Evolutionary conservation across 768 basidiomycete species (phyloP), one percentile per base, ranked within the genome.

Genomic region (Tulasnella calospora): DNA sequence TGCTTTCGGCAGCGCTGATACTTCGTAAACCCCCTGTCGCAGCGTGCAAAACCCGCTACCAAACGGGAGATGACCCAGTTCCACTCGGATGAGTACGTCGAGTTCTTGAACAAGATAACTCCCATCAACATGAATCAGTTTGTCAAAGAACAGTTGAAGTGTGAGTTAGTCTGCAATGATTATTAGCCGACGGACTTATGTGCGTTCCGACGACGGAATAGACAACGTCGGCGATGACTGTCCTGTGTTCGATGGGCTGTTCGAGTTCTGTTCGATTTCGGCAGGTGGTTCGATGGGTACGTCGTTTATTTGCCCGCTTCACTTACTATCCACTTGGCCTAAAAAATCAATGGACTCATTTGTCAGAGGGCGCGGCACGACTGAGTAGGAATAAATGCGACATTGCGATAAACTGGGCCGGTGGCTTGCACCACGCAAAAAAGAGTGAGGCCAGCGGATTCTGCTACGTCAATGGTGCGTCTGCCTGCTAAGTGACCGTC

Each of bases 41-140:
- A 99, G 98, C 91, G 98, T 79, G 98, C 98, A 5, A 99, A 99
- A 88, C 98, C 98, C 8, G 98, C 98, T 10, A 99, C 98, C 3
- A 98, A 98, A 85, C 93, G 98, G 79, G 98, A 99, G 85, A 99
- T 99, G 98, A 97, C 98, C 27, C 94, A 99, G 83, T 99, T 99
- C 83, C 97, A 99, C 84, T 96, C 97, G 5, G 97, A 99, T 84
- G 98, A 99, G 87, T 99, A 99, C 84, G 94, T 99, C 79, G 98
- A 99, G 82, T 99, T 99, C 85, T 88, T 99, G 73, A 92, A 91
- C 83, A 90, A 93, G 81, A 97, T 99, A 81, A 95, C 92, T 0
- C 97, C 98, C 0, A 93, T 91, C 84, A 98, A 97, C 84, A 98
- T 98, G 91, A 93, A 94, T 83, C 90, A 91, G 44, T 98, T 91